A percentile compares a stretch with the other conserved stretches of the same genome.
Conservation (phyloP, 169 alveolate genomes). For the Toxoplasma gondii region DNA sequence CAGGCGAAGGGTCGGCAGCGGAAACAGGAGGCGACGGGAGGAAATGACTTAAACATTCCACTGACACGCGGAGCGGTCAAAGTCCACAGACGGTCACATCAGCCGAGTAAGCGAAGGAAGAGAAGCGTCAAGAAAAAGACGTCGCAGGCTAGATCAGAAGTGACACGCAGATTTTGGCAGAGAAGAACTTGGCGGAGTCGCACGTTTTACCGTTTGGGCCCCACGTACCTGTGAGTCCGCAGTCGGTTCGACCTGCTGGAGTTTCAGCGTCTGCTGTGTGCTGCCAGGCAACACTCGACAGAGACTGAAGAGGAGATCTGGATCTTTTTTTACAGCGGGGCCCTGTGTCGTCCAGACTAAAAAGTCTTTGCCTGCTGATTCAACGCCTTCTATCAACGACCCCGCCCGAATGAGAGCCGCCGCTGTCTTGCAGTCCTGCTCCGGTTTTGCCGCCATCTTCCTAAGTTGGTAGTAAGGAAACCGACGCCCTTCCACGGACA, state of each 20-base stretch:
- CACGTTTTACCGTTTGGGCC: no score
- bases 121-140: no score
- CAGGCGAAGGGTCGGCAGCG: no score
- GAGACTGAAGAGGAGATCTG: conserved; percentile 88
- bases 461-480: background rate
- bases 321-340: conserved; percentile 87
- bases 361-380: conserved; percentile 1
- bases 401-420: conserved; percentile 40
- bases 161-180: no score
- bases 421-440: background rate
- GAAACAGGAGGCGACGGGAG: no score
- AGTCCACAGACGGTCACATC: no score
- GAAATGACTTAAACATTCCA: no score
- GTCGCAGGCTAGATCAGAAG: no score
- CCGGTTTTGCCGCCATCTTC: conserved; percentile 15
- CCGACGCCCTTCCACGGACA: background rate
- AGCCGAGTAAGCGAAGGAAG: no score
- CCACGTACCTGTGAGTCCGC: background rate
- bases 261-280: conserved; percentile 76
- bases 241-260: conserved; percentile 86
- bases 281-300: conserved; percentile 91
- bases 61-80: no score
- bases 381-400: conserved; percentile 17
- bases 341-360: conserved; percentile 89
- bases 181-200: no score